These are phyloP conservation scores for Camelina laxa DNA, from an alignment of 345 rosid genomes.

Conservation along the genomic window DNA sequence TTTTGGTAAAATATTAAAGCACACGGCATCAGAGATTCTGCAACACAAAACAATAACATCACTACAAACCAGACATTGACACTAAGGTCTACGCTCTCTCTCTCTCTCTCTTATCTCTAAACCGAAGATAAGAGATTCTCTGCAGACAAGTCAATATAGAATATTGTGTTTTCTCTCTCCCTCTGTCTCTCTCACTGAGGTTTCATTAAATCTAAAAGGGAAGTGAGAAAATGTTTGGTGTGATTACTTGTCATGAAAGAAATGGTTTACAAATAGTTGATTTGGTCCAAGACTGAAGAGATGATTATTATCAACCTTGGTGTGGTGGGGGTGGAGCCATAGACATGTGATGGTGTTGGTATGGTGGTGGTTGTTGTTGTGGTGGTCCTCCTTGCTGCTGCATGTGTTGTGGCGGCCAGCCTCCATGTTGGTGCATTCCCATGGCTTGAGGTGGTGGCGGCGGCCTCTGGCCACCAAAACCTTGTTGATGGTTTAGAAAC, in stretches of 20 bases:
- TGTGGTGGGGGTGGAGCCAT: slow-evolving; percentile 75
- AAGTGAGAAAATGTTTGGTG: slow-evolving; percentile 4
- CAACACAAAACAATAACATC: slow-evolving; percentile 24
- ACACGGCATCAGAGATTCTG: slow-evolving; percentile 46
- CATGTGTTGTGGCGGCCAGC: slow-evolving; percentile 64
- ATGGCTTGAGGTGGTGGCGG: slow-evolving; percentile 83
- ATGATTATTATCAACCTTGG: slow-evolving; percentile 34
- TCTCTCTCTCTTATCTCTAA: slow-evolving; percentile 11
- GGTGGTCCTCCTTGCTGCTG: slow-evolving; percentile 52
- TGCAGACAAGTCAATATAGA: slow-evolving; percentile 26
- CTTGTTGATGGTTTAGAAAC: slow-evolving; percentile 39
- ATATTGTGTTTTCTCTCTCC: not conserved
- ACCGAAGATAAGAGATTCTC: slow-evolving; percentile 33
- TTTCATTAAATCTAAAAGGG: slow-evolving; percentile 8
- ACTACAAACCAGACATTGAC: slow-evolving; percentile 26
- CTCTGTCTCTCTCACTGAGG: not conserved
- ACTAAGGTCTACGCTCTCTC: slow-evolving; percentile 18
- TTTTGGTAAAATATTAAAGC: slow-evolving; percentile 30
- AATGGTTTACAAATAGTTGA: slow-evolving; percentile 35
- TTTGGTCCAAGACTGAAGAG: not conserved
- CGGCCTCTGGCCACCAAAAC: slow-evolving; percentile 52
- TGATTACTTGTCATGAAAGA: slow-evolving; percentile 34
- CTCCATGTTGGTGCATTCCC: slow-evolving; percentile 75
- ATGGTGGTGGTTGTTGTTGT: slow-evolving; percentile 60
- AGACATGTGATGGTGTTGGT: slow-evolving; percentile 71